Evolutionary conservation across 768 basidiomycete genomes (phyloP), one percentile per base, ranked within the genome.

Genomic region (Pulveroboletus sp.): DNA sequence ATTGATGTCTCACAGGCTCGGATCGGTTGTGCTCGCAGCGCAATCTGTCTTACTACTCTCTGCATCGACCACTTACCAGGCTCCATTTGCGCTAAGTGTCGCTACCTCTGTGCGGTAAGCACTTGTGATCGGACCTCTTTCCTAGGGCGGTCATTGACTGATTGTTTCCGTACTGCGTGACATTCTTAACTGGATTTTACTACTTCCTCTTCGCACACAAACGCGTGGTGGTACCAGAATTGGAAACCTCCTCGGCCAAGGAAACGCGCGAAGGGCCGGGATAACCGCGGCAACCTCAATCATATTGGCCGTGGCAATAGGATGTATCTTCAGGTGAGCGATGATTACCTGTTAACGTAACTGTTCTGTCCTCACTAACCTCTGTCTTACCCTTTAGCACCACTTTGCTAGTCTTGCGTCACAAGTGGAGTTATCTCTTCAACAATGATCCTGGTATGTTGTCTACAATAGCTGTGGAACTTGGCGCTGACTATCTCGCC

Each of bases 231-330:
- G 3, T 36, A 19, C 43, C 47, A 90, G 90, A 9, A 85, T 94
- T 25, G 94, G 94, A 12, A 97, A 97, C 60, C 73, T 95, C 2
- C 76, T 97, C 2, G 94, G 94, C 6, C 87, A 93, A 53, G 74
- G 79, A 32, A 84, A 90, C 31, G 81, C 84, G 0, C 73, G 74
- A 47, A 84, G 90, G 40, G 93, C 94, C 0, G 76, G 74, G 13
- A 72, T 88, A 29, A 79, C 88, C 0, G 79, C 87, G 3, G 75
- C 74, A 37, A 77, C 84, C 0, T 69, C 88, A 2, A 68, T 97
- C 24, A 50, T 84, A 16, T 73, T 94, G 69, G 81, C 83, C 0
- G 59, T 92, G 12, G 66, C 69, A 6, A 70, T 91, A n/a, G 81
- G 85, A 13, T 68, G 72, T n/a, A 55, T 89, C 34, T 82, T 81